phyloP scores from a whole-genome alignment of 176 grass and related monocot genomes.

The Oryza meyeriana region DNA sequence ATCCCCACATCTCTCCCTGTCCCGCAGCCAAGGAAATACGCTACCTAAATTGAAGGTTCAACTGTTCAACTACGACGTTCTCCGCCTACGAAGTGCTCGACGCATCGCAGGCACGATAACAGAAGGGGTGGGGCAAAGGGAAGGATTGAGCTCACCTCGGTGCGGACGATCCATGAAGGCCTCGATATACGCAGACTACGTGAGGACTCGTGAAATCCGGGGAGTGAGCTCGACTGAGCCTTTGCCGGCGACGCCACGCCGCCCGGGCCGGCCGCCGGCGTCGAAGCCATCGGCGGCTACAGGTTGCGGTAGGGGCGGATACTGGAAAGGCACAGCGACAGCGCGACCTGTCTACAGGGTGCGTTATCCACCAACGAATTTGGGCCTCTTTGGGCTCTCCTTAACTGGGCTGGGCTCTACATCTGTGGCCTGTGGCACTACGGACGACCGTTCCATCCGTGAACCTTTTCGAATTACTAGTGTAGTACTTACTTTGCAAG shows the following conservation, averaged over 20 bases:
- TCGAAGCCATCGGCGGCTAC: neutral
- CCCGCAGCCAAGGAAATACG: neutral
- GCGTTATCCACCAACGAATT: slow-evolving; percentile 17
- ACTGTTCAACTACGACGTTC: neutral
- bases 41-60: neutral
- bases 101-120: slow-evolving; percentile 14
- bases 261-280: slow-evolving; percentile 27
- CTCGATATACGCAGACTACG: slow-evolving; percentile 17
- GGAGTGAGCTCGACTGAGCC: neutral
- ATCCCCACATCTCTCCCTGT: neutral
- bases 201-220: slow-evolving; percentile 25
- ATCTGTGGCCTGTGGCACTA: neutral
- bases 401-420: neutral
- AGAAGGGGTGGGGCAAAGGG: neutral
- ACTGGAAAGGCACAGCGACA: neutral
- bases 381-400: neutral
- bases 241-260: slow-evolving; percentile 6
- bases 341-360: neutral
- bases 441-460: no score
- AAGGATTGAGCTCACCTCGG: slow-evolving; percentile 41
- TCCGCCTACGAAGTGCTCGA: neutral
- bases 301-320: neutral
- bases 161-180: slow-evolving; percentile 66
- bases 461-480: no score
- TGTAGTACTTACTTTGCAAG: no score